Evolutionary conservation across 805 yeast species (phyloP).

Genomic region (Saccharomycopsis sp.): DNA sequence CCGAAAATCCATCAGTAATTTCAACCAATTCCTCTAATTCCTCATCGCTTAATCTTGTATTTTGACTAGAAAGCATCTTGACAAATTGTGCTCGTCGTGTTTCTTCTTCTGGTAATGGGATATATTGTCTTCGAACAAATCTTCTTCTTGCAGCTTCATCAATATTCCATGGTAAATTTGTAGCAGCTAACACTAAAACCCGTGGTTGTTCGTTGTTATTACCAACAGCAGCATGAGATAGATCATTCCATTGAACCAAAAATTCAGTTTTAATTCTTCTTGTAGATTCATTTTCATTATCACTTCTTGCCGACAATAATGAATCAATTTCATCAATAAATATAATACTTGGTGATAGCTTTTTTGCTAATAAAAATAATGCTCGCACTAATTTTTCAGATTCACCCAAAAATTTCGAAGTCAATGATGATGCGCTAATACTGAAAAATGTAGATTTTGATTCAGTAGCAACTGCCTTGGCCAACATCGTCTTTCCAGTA

Average conservation of each 20-base stretch:
- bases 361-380: constrained; percentile 75
- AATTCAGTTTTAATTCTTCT: constrained; percentile 91
- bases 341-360: constrained; percentile 86
- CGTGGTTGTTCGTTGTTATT: constrained; percentile 39
- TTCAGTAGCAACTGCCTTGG: constrained; percentile 96
- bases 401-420: constrained; percentile 78
- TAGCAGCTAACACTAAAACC: constrained; percentile 88
- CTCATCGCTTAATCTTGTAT: constrained; percentile 49
- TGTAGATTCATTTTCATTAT: constrained; percentile 79
- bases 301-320: constrained; percentile 71
- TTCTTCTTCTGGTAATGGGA: constrained; percentile 86
- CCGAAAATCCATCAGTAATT: constrained; percentile 81
- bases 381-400: constrained; percentile 91
- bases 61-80: constrained; percentile 64
- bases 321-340: constrained; percentile 97
- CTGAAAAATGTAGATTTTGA: constrained; percentile 90
- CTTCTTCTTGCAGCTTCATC: constrained; percentile 97
- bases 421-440: constrained; percentile 83
- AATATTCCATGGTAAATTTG: constrained; percentile 94
- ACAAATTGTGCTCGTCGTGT: constrained; percentile 69
- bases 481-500: constrained; percentile 96
- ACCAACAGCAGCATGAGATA: constrained; percentile 77
- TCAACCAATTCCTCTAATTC: constrained; percentile 58
- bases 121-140: constrained; percentile 86
- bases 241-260: constrained; percentile 89